Percentiles rank a stretch among this genome's conserved stretches.
phyloP scores from a whole-genome alignment of 208 protist genomes.

The Tritrichomonas foetus region DNA sequence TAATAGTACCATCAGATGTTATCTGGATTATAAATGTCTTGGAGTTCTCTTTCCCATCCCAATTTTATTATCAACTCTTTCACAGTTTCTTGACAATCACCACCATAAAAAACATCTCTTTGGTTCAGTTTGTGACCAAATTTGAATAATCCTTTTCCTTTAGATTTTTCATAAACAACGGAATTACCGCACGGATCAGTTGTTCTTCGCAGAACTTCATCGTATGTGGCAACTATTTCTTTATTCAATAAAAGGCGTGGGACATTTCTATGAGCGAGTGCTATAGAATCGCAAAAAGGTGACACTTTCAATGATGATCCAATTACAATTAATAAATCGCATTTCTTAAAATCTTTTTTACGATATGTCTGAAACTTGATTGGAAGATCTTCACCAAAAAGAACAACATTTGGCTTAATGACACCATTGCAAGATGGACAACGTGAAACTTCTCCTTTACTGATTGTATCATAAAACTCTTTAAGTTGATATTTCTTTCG shows the following conservation, averaged over 20 bases:
- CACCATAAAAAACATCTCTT: background rate
- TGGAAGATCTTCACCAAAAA: background rate
- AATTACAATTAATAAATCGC: background rate
- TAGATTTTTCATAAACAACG: too few relatives aligned
- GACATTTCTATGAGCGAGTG: too few relatives aligned
- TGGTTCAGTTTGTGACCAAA: background rate
- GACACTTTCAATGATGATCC: background rate
- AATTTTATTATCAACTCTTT: background rate
- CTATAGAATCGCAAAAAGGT: background rate
- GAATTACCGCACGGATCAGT: too few relatives aligned
- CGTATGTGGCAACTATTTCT: background rate
- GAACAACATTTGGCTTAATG: background rate
- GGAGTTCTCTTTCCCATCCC: background rate
- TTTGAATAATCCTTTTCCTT: background rate
- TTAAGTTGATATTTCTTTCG: background rate
- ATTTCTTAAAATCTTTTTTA: background rate
- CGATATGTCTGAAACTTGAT: background rate
- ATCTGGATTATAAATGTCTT: background rate
- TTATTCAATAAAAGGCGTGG: background rate
- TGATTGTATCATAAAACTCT: background rate
- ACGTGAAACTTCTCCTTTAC: background rate
- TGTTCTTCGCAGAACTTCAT: background rate
- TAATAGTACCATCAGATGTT: background rate
- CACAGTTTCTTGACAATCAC: constrained; percentile 11
- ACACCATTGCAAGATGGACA: background rate